Conservation (phyloP, 75 land plant genomes). For the Adiantum capillusveneris region DNA sequence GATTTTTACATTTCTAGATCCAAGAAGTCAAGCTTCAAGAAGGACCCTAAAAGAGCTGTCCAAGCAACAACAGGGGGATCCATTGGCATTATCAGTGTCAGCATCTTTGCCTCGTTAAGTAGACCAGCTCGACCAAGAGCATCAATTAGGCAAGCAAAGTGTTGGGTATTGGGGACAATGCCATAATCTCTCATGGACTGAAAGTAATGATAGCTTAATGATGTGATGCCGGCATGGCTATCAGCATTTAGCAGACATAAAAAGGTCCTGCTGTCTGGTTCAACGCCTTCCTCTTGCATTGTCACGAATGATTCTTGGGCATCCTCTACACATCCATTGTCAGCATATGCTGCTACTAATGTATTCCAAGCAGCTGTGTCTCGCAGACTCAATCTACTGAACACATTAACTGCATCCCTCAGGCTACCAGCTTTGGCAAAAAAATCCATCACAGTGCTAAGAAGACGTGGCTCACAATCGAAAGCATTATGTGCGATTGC, state of each 20-base stretch:
- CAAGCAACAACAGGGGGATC: too few species aligned
- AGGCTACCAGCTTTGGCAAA: slow-evolving; percentile 39
- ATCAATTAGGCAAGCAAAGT: too few species aligned
- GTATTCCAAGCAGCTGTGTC: slow-evolving; percentile 63
- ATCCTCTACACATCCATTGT: slow-evolving; percentile 22
- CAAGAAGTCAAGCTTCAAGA: not conserved
- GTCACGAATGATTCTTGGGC: slow-evolving; percentile 30
- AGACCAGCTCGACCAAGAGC: too few species aligned
- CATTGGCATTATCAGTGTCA: too few species aligned
- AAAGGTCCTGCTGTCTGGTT: slow-evolving; percentile 16
- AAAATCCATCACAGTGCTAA: slow-evolving; percentile 40
- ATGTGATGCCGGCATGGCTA: not conserved
- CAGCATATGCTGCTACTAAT: slow-evolving; percentile 43
- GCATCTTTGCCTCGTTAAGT: too few species aligned
- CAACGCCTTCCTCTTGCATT: slow-evolving; percentile 27
- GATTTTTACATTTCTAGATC: too few species aligned
- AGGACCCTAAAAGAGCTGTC: too few species aligned
- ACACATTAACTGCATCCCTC: slow-evolving; percentile 37
- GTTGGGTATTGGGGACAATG: too few species aligned
- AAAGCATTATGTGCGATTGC: slow-evolving; percentile 28
- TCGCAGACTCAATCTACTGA: slow-evolving; percentile 8
- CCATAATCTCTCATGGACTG: too few species aligned
- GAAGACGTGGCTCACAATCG: slow-evolving; percentile 16
- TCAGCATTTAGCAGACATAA: slow-evolving; percentile 14
- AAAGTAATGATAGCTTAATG: too few species aligned